Evolutionary conservation across 2,329 filamentous ascomycete species (phyloP).

Genomic region (Fusarium duplospermum): DNA sequence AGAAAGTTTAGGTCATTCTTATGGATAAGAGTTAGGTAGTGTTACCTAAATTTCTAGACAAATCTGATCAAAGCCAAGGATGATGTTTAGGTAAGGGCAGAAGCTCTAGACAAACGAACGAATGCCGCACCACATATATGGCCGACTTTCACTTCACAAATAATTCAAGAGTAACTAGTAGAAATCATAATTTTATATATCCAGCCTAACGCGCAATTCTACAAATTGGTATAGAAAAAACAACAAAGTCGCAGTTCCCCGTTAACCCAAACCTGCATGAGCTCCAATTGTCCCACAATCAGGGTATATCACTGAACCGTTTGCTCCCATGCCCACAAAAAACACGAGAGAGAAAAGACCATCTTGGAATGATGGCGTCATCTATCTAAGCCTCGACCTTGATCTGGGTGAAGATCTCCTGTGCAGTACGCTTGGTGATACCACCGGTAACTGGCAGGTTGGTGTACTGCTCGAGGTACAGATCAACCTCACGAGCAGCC

Average conservation of each 20-base stretch:
- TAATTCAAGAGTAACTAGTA: not conserved
- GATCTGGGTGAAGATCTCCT: constrained; percentile 68
- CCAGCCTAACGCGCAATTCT: constrained; percentile 9
- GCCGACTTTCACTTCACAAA: not conserved
- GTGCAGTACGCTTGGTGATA: constrained; percentile 86
- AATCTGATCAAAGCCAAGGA: not conserved
- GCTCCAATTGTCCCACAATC: constrained; percentile 9
- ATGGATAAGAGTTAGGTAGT: not conserved
- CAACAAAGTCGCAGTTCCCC: constrained; percentile 14
- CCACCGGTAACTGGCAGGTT: constrained; percentile 90
- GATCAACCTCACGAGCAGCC: constrained; percentile 90
- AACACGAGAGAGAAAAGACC: not conserved
- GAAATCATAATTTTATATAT: not conserved
- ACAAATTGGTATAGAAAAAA: constrained; percentile 41
- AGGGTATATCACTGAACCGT: constrained; percentile 30
- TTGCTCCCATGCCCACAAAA: constrained; percentile 32
- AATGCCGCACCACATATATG: not conserved
- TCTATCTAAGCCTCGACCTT: constrained; percentile 33
- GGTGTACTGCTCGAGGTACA: constrained; percentile 84
- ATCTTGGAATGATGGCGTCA: not conserved
- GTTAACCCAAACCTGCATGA: constrained; percentile 8
- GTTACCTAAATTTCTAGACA: not conserved
- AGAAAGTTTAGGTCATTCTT: not conserved
- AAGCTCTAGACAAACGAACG: not conserved
- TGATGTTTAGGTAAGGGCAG: not conserved